A percentile compares a stretch with the other conserved stretches of the same genome.
phyloP scores from a whole-genome alignment of 192 early-diverging fungal genomes.

The Rhizophlyctis rosea region DNA sequence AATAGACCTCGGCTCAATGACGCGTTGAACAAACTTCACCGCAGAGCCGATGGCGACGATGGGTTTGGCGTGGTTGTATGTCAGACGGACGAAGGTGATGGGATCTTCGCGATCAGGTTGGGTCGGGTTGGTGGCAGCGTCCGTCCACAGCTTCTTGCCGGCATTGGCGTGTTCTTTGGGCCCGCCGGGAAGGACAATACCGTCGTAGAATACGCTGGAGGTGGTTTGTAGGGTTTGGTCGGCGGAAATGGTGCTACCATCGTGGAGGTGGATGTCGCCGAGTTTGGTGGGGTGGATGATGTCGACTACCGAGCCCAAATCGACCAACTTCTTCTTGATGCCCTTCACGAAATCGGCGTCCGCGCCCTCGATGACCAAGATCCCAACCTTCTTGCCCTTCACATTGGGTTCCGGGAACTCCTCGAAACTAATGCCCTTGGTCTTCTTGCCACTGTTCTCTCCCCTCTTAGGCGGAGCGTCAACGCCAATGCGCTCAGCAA shows the following conservation, averaged over 20 bases:
- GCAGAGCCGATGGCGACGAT: slow-evolving; percentile 21
- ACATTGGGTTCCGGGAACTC: slow-evolving; percentile 5
- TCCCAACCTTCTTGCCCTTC: slow-evolving; percentile 11
- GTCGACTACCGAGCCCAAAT: slow-evolving; percentile 1
- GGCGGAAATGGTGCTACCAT: slow-evolving; percentile 13
- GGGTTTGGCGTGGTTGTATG: slow-evolving; percentile 24
- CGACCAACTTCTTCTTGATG: neutral
- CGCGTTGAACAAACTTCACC: slow-evolving; percentile 4
- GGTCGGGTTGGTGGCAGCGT: no score
- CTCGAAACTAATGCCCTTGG: slow-evolving; percentile 11
- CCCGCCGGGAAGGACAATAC: slow-evolving; percentile 5
- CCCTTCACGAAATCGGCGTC: neutral
- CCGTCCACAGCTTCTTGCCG: slow-evolving; percentile 2
- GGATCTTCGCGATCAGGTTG: slow-evolving; percentile 15
- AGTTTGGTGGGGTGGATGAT: slow-evolving; percentile 3
- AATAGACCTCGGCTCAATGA: slow-evolving; percentile 6
- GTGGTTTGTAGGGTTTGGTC: slow-evolving; percentile 6
- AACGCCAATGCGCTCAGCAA: slow-evolving; percentile 21
- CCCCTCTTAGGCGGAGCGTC: slow-evolving; percentile 2
- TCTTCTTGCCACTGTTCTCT: slow-evolving; percentile 3
- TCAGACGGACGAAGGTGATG: slow-evolving; percentile 15
- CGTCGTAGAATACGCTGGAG: slow-evolving; percentile 6
- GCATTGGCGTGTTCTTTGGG: neutral
- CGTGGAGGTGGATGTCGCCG: neutral
- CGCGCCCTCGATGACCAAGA: neutral